Evolutionary conservation across 139 green algal genomes (phyloP).

Genomic region (Haematococcus sp.): DNA sequence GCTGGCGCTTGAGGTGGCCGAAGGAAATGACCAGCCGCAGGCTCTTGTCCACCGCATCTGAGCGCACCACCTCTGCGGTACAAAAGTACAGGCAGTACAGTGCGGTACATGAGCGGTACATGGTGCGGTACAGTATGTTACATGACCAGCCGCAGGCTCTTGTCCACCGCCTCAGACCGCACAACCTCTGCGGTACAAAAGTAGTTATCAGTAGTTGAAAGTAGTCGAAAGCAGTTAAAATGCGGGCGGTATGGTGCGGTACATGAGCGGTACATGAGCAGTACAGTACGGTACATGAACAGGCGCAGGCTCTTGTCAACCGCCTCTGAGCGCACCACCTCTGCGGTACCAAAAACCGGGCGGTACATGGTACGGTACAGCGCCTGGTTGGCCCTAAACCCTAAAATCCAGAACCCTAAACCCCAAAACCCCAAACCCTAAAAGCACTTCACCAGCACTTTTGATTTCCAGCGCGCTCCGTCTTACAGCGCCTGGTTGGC

Average conservation of each 20-base stretch:
- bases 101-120: not conserved
- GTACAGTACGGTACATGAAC: not conserved
- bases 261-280: not conserved
- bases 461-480: too few relatives aligned
- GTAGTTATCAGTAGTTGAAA: too few relatives aligned
- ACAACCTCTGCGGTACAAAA: constrained; percentile 44
- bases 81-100: not conserved
- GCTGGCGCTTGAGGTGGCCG: constrained; percentile 41
- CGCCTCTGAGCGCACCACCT: constrained; percentile 21
- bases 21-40: constrained; percentile 68
- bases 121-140: not conserved
- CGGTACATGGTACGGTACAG: not conserved
- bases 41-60: constrained; percentile 49
- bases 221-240: too few relatives aligned
- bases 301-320: constrained; percentile 44
- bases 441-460: not conserved
- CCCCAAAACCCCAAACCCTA: not conserved
- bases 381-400: too few relatives aligned
- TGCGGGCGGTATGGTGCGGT: not conserved
- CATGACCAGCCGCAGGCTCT: constrained; percentile 10
- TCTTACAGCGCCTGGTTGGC: too few relatives aligned
- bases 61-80: constrained; percentile 40
- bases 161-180: constrained; percentile 40
- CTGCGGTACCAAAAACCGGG: constrained; percentile 28
- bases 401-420: too few relatives aligned